These are phyloP conservation scores for Extremus antarcticus DNA, from an alignment of 495 filamentous ascomycete species.

Conservation along the genomic window DNA sequence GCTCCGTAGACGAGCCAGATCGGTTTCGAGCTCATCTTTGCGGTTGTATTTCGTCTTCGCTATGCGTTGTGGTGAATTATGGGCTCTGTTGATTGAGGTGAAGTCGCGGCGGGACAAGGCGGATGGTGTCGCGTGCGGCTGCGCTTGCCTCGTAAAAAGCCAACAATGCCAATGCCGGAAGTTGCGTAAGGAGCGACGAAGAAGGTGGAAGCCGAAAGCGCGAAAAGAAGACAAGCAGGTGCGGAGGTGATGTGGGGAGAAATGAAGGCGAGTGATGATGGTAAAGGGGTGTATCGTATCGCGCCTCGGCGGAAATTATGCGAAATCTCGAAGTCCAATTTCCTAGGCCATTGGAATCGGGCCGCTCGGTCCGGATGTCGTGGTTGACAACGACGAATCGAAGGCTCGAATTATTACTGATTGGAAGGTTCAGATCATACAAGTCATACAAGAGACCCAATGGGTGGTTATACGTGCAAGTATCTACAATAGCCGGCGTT, in stretches of 20 bases:
- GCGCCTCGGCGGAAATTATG: background rate
- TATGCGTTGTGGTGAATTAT: background rate
- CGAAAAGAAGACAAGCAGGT: background rate
- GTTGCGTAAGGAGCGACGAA: background rate
- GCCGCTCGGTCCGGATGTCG: background rate
- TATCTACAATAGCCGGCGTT: too few species aligned
- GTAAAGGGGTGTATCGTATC: background rate
- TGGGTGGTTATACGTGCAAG: too few species aligned
- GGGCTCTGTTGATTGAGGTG: background rate
- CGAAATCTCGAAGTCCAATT: background rate
- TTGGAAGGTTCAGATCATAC: too few species aligned
- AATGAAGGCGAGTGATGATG: background rate
- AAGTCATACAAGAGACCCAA: too few species aligned
- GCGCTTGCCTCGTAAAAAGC: background rate
- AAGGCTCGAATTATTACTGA: too few species aligned
- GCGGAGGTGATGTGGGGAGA: background rate
- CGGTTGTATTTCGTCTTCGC: background rate
- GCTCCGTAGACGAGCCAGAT: slow-evolving; percentile 29
- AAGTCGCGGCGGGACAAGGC: background rate
- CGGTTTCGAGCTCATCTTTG: slow-evolving; percentile 9
- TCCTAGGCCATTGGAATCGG: too few species aligned
- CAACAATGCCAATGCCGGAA: background rate
- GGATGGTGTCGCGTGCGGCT: background rate
- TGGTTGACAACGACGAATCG: too few species aligned
- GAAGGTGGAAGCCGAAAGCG: too few species aligned